Base-by-base conservation (phyloP, 2,329 filamentous ascomycete genomes). In the Trichoderma asperellum region DNA sequence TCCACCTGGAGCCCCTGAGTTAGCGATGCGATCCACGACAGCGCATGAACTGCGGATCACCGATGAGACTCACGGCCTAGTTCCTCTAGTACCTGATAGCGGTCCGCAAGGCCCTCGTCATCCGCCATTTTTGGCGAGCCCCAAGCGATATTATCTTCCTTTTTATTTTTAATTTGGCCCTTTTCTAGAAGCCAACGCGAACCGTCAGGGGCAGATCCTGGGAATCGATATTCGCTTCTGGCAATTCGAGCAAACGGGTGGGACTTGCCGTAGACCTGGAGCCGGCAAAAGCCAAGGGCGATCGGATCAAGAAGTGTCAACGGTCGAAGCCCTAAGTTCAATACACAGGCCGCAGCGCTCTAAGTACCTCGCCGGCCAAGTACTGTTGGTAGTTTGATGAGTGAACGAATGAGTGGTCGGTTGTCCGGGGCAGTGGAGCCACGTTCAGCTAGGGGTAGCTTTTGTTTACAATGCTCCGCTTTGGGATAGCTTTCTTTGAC, bases 31-130 rank as follows among this genome's bases (percentile, higher is more conserved):
- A 63, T 27, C 49, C 34, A 34, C 18, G 21, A 59, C 12, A 21
- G 24, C 24, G 56, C 27, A 57, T 10, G 52, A 57, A 43, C 11
- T 53, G 10, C 21, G 40, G n/a, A 27, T 34, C 18, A 6, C 55
- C 37, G 37, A 29, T 47, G 16, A 56, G 12, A 89, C 92, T 84
- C 84, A 96, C 94, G 94, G 77, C 95, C 95, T 76, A 98, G 87
- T 84, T 98, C 96, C 85, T 98, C 95, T 76, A 98, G 87, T 79
- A 98, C 92, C 82, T 97, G 92, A 81, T 97, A 99, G 78, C 92
- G 91, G 77, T 90, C 90, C 75, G 94, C 92, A 84, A 96, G 90
- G 73, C 84, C 86, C 81, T 88, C 86, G 79, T 86, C 84, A 24
- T 65, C 63, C 52, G 84, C 84, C 87, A 89, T 88, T 70, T 43